These are phyloP conservation scores for Metschnikowia henanensis DNA, from an alignment of 805 yeast species.

Conservation along the genomic window DNA sequence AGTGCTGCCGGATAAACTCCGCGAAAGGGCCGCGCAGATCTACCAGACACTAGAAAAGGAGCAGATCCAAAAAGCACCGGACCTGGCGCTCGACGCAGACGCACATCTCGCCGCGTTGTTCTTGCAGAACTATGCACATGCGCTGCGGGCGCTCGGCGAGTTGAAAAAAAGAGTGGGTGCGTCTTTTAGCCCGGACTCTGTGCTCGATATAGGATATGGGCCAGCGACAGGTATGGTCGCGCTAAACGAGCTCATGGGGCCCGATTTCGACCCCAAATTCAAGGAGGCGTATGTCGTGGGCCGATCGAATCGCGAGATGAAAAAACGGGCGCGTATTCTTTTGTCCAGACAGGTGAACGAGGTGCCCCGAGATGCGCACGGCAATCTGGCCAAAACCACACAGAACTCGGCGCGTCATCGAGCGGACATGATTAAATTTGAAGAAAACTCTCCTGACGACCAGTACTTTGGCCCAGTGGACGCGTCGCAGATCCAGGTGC, in stretches of 20 bases:
- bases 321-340: conserved; percentile 72
- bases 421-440: no score
- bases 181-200: conserved; percentile 60
- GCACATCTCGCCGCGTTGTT: conserved; percentile 80
- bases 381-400: no score
- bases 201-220: conserved; percentile 83
- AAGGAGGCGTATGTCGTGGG: conserved; percentile 79
- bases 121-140: conserved; percentile 75
- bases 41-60: conserved; percentile 52
- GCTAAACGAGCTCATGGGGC: conserved; percentile 77
- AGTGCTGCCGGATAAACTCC: conserved; percentile 62
- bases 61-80: conserved; percentile 52
- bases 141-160: conserved; percentile 66
- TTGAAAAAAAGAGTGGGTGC: conserved; percentile 53
- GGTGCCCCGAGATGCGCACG: conserved; percentile 17
- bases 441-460: background rate
- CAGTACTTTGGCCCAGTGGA: conserved; percentile 48
- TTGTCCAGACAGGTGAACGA: conserved; percentile 68
- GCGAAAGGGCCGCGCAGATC: conserved; percentile 59
- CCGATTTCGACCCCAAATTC: conserved; percentile 54
- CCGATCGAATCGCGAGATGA: conserved; percentile 58
- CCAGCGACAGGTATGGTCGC: conserved; percentile 94
- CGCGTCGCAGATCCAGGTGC: conserved; percentile 52
- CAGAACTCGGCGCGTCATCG: no score
- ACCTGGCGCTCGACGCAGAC: conserved; percentile 57